phyloP scores from a whole-genome alignment of 208 protist genomes.

The Wallacemonas sp. region DNA sequence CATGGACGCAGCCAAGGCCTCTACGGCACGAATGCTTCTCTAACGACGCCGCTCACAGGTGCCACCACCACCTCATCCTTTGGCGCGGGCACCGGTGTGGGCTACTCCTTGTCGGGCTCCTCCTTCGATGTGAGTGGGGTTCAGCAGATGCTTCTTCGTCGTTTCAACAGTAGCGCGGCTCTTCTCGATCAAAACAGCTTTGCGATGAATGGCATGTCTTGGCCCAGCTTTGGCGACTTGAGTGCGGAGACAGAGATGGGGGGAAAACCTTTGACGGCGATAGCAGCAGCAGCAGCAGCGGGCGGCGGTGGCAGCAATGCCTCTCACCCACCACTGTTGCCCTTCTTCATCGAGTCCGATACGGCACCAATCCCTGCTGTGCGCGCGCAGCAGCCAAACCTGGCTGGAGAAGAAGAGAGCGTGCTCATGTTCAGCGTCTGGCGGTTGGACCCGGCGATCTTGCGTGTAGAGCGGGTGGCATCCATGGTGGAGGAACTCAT shows the following conservation, averaged over 20 bases:
- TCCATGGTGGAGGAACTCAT: slow-evolving; percentile 92
- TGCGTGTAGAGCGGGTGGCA: slow-evolving; percentile 75
- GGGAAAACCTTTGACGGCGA: too few relatives aligned
- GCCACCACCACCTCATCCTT: too few relatives aligned
- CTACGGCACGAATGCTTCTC: too few relatives aligned
- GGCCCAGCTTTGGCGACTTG: too few relatives aligned
- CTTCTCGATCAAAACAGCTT: slow-evolving; percentile 3
- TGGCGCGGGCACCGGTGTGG: too few relatives aligned
- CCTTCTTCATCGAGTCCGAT: slow-evolving; percentile 30
- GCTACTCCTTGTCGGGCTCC: neutral
- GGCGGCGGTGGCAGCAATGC: too few relatives aligned
- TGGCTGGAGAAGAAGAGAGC: slow-evolving; percentile 81
- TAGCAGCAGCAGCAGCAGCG: slow-evolving; percentile 5
- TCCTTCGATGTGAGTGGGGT: neutral
- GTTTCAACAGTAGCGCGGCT: neutral
- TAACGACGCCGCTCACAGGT: too few relatives aligned
- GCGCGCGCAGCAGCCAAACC: slow-evolving; percentile 71
- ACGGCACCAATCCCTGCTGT: slow-evolving; percentile 52
- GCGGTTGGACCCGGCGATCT: slow-evolving; percentile 84
- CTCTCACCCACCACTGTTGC: slow-evolving; percentile 22
- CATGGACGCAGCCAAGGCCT: too few relatives aligned
- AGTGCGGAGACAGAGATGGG: too few relatives aligned
- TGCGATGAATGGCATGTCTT: too few relatives aligned
- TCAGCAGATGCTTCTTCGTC: neutral
- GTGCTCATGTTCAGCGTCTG: slow-evolving; percentile 84